phyloP scores from a whole-genome alignment of 1,284 basidiomycete genomes.

The Malassezia equina region DNA sequence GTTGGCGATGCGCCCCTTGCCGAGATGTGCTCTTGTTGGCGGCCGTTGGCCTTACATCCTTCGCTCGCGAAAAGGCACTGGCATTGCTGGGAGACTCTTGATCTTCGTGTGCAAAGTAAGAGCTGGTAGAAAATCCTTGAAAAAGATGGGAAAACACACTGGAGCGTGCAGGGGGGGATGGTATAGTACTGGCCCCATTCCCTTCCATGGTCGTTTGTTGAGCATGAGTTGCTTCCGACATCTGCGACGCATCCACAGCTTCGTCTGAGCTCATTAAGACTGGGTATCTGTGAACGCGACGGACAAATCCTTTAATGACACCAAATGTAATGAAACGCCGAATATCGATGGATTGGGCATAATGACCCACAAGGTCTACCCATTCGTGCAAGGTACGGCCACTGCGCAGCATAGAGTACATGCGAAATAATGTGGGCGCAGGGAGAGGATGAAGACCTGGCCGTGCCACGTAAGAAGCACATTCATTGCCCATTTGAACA shows the following conservation, averaged over 20 bases:
- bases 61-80: background rate
- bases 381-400: conserved; percentile 77
- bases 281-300: conserved; percentile 84
- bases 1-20: conserved; percentile 20
- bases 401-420: conserved; percentile 77
- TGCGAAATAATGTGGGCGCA: conserved; percentile 57
- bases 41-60: background rate
- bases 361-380: conserved; percentile 63
- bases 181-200: background rate
- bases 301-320: conserved; percentile 94
- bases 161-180: background rate
- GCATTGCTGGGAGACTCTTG: background rate
- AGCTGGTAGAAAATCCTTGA: background rate
- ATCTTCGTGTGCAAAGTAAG: background rate
- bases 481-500: conserved; percentile 70
- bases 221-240: background rate
- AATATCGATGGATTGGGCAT: conserved; percentile 66
- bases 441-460: conserved; percentile 53
- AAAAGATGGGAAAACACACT: background rate
- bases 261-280: conserved; percentile 51
- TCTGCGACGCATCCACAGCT: background rate
- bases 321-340: conserved; percentile 94
- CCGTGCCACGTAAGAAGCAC: conserved; percentile 74
- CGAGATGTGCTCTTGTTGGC: background rate
- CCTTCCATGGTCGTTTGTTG: background rate